Evolutionary conservation across 1,139 yeast species (phyloP).

Genomic region (Kazachstania sp.): DNA sequence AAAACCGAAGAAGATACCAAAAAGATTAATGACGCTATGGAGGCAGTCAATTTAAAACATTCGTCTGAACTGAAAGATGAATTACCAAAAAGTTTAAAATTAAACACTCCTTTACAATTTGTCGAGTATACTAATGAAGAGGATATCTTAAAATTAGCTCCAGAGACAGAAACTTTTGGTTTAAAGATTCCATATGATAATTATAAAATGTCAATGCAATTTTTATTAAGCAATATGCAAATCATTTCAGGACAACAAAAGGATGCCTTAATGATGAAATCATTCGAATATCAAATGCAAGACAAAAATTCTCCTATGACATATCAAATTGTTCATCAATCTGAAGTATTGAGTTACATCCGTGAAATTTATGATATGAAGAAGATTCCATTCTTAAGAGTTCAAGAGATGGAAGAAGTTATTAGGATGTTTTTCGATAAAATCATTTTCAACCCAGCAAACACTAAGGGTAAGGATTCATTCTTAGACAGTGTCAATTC

Average conservation of each 20-base stretch:
- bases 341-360: constrained; percentile 71
- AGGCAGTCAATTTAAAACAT: constrained; percentile 10
- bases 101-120: constrained; percentile 15
- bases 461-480: constrained; percentile 45
- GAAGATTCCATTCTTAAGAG: constrained; percentile 28
- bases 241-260: constrained; percentile 79
- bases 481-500: constrained; percentile 50
- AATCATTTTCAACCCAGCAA: constrained; percentile 40
- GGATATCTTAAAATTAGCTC: constrained; percentile 41
- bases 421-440: constrained; percentile 63
- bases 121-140: constrained; percentile 32
- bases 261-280: constrained; percentile 87
- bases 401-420: constrained; percentile 41
- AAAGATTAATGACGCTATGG: constrained; percentile 12
- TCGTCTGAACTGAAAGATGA: not conserved
- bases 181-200: constrained; percentile 41
- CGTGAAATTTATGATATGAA: constrained; percentile 50
- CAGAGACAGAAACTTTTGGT: constrained; percentile 62
- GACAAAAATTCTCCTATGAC: constrained; percentile 38
- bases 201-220: constrained; percentile 41
- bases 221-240: constrained; percentile 49
- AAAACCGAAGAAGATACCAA: constrained; percentile 27
- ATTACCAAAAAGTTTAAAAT: constrained; percentile 8
- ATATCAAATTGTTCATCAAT: constrained; percentile 64
- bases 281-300: constrained; percentile 68